Percentiles rank a stretch among this genome's conserved stretches.
Conservation (phyloP, 371 early-diverging fungal species). For the Circinella umbellata region DNA sequence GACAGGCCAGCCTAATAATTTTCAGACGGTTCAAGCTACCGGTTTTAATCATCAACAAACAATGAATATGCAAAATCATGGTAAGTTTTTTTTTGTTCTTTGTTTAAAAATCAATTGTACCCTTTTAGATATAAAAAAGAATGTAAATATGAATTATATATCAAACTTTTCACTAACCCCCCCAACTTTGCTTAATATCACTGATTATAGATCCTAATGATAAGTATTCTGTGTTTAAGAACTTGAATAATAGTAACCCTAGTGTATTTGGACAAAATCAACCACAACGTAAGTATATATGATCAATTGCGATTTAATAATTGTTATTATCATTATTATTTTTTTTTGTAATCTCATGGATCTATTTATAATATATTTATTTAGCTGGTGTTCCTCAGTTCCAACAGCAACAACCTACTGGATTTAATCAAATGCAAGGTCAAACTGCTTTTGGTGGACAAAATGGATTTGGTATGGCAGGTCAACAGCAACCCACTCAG, state of each 20-base stretch:
- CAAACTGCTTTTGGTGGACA: slow-evolving; percentile 11
- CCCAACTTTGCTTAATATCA: not conserved
- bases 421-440: slow-evolving; percentile 18
- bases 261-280: slow-evolving; percentile 40
- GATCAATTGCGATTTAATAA: not conserved
- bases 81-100: slow-evolving; percentile 9
- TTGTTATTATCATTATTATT: too few relatives aligned
- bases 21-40: slow-evolving; percentile 14
- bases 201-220: slow-evolving; percentile 33
- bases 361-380: not conserved
- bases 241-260: slow-evolving; percentile 31
- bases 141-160: too few relatives aligned
- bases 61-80: slow-evolving; percentile 14
- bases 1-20: slow-evolving; percentile 16
- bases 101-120: too few relatives aligned
- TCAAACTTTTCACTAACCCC: too few relatives aligned
- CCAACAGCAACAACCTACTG: slow-evolving; percentile 23
- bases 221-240: slow-evolving; percentile 51
- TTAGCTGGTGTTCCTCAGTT: slow-evolving; percentile 10
- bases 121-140: too few relatives aligned
- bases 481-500: slow-evolving; percentile 24
- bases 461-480: slow-evolving; percentile 8
- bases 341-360: too few relatives aligned
- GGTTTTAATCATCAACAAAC: slow-evolving; percentile 12
- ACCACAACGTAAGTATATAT: slow-evolving; percentile 16